Base-by-base conservation (phyloP, 1,139 yeast species). In the Kurtzmaniella quercitrusa region DNA sequence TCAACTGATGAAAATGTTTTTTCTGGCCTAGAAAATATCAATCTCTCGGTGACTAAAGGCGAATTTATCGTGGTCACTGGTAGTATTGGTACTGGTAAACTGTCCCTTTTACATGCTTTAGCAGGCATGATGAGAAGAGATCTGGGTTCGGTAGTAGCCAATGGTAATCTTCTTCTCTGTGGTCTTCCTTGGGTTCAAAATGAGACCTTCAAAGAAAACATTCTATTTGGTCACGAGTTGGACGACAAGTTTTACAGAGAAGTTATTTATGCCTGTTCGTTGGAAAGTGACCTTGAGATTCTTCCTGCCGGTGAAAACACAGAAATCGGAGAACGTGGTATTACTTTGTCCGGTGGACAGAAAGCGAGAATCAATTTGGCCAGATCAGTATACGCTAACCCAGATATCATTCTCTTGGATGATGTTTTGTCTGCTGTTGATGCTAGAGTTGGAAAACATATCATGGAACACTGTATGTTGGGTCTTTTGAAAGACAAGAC, bases 11-110 rank as follows among this genome's bases (percentile, higher is more conserved):
- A 43, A 11, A 42, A 46, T 1, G 40, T 45, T 2, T 54, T 56
- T 44, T 41, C 43, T 12, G 55, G 58, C 2, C 49, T 59, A 36
- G 42, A 43, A 5, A 31, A 64, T 48, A 55, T 74, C 39, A 58
- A 66, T 44, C 57, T 75, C 27, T 54, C 61, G 8, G 62, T 75
- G 37, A 57, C 62, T 34, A 67, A 63, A 48, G 85, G 85, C 15
- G 88, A 83, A 55, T 79, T 85, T 48, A 67, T 84, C 5, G 82
- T 82, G 47, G 69, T 85, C n/a, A 81, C 87, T 1, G 94, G 94
- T 31, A 59, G 78, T 7, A 81, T 84, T 54, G 93, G 93, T 2
- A 70, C 86, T 0, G 94, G 94, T 40, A 85, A 85, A 54, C 70
- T 86, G 0, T 80, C 89, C 2, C 63, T 85, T 40, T 66, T 85